Base-by-base conservation (phyloP, 495 filamentous ascomycete genomes). In the Penicillium cataractarum region DNA sequence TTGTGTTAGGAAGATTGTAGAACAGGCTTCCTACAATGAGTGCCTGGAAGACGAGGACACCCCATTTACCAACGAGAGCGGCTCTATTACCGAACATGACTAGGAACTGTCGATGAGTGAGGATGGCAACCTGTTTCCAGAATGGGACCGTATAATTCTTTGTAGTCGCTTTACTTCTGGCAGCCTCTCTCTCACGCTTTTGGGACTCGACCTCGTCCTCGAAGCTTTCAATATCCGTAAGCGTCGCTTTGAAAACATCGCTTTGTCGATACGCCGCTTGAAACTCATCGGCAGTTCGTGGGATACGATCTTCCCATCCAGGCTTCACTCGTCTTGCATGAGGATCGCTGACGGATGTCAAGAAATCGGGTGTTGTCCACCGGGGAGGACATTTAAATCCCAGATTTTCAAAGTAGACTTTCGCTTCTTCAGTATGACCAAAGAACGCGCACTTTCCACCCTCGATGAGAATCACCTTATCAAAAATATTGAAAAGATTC, bases 11-110 rank as follows among this genome's bases (percentile, higher is more conserved):
- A 1, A 88, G 82, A 46, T 92, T 78, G 73, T 85, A 94, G 69
- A 93, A 96, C 12, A 93, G 68, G 60, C 85, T 89, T 39, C 92
- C 91, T 21, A 93, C 83, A 56, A 96, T 90, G 6, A 95, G 75
- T 26, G 88, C 86, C 65, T 91, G 87, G 72, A 92, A 89, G 31
- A 91, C 62, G 42, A 90, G 85, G 46, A 85, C 85, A 22, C 80
- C 79, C 81, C 84, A 86, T 65, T 81, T 81, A 5, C 74, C 76
- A 40, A 72, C 60, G 26, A 88, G 70, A 1, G 82, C 81, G 37
- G 80, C 75, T 62, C 72, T 78, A 59, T 90, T 88, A 12, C 87
- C 86, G 60, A 82, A 69, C 82, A 91, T 90, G 50, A 91, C 81
- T 17, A 85, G 71, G 50, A 88, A 86, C 66, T 91, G 89, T 17